Base-by-base conservation (phyloP, 225 moss, liverwort and hornwort genomes). In the Ulota crispa region DNA sequence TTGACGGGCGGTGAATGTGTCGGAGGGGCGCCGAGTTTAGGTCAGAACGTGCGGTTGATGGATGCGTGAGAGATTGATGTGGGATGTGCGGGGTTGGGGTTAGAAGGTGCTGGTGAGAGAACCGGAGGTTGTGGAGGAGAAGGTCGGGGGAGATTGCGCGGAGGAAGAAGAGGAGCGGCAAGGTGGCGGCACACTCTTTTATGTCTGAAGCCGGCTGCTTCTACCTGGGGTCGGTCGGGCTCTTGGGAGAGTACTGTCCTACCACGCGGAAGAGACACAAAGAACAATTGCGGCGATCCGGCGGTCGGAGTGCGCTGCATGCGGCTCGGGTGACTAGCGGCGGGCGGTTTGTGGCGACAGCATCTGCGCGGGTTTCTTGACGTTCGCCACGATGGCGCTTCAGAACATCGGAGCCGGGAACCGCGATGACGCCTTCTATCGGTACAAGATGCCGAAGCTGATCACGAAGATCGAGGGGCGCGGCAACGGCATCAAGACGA, bases 381-480 rank as follows among this genome's bases (percentile, higher is more conserved):
- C 90, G 85, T 70, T 75, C 32, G 72, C 60, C 19, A 30, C 74
- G n/a, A 98, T 98, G 98, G 98, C 95, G 92, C 95, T 98, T 83
- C 94, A 94, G 78, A 98, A 98, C 74, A 98, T 98, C 80, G 98
- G 98, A 86, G 98, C 98, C 32, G 91, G 94, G 63, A 98, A 98
- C 90, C 94, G 92, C 88, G 98, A 98, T 88, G 98, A 98, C 76
- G 94, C 92, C 47, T 98, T 94, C n/a, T 98, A 98, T 91, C 88
- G 98, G 86, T 98, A 98, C 74, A 98, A 98, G 95, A 98, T 98
- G 98, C 98, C 98, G 73, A 92, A 92, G 87, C 84, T 98, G 83
- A 84, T 93, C 83, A 98, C 98, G 39, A 98, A 98, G 92, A 98
- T 98, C 73, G 98, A 98, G 87, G 98, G 98, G 65, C 98, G 98